A percentile compares a stretch with the other conserved stretches of the same genome.
phyloP scores from a whole-genome alignment of 345 rosid species.

The Heritiera fomes region DNA sequence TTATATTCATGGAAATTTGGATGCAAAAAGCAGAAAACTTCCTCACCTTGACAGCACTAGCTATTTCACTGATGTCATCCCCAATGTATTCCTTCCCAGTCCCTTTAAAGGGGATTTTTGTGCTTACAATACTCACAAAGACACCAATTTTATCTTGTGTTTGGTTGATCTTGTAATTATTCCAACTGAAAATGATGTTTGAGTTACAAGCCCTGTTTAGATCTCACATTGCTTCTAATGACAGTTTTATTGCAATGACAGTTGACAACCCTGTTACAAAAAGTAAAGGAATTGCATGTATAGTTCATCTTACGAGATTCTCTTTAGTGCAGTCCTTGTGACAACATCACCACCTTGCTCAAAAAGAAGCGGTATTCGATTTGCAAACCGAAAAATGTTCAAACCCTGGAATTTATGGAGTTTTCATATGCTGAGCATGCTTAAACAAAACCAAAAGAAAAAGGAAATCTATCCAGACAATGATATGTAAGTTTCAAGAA shows the following conservation, averaged over 20 bases:
- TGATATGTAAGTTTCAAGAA: not conserved
- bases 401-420: constrained; percentile 56
- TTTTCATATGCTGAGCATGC: not conserved
- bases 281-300: not conserved
- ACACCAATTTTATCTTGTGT: constrained; percentile 87
- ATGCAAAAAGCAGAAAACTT: not conserved
- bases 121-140: constrained; percentile 92
- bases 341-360: constrained; percentile 99
- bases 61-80: constrained; percentile 91
- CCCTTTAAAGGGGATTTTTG: constrained; percentile 96
- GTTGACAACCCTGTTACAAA: not conserved
- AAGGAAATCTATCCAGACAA: not conserved
- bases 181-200: constrained; percentile 62
- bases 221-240: not conserved
- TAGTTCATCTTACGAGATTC: constrained; percentile 71
- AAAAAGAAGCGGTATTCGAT: constrained; percentile 92
- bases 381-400: constrained; percentile 92
- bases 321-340: constrained; percentile 84
- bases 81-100: constrained; percentile 98
- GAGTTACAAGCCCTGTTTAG: constrained; percentile 9
- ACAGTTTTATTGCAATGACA: not conserved
- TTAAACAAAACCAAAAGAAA: not conserved
- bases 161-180: constrained; percentile 90
- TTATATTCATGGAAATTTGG: not conserved
- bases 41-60: constrained; percentile 84